Percentiles rank a stretch among this genome's conserved stretches.
Conservation (phyloP, 805 yeast species). For the Metschnikowia orientalis region DNA sequence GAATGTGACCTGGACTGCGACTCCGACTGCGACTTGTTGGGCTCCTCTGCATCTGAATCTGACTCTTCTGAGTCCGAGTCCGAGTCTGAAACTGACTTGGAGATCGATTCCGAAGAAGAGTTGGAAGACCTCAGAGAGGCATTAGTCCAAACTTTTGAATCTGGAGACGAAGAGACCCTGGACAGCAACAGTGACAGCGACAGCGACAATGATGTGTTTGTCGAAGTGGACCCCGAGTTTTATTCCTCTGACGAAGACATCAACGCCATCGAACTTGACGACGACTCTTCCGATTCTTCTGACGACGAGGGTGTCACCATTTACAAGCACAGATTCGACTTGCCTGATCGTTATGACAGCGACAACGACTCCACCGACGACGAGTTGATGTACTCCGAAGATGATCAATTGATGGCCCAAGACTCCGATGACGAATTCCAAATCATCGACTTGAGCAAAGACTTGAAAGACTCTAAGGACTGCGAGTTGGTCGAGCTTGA, state of each 20-base stretch:
- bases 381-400: conserved; percentile 31
- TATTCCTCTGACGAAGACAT: conserved; percentile 22
- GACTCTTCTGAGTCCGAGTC: conserved; percentile 7
- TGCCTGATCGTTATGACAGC: conserved; percentile 31
- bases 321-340: conserved; percentile 38
- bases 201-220: conserved; percentile 17
- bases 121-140: conserved; percentile 19
- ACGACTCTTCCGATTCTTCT: conserved; percentile 25
- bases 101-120: conserved; percentile 24
- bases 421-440: conserved; percentile 21
- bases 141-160: conserved; percentile 15
- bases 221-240: conserved; percentile 31
- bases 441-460: conserved; percentile 38
- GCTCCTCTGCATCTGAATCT: conserved; percentile 8
- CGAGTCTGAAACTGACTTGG: conserved; percentile 18
- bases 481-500: conserved; percentile 39
- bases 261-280: conserved; percentile 18
- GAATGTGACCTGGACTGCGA: conserved; percentile 9
- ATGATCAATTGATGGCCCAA: conserved; percentile 17
- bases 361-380: conserved; percentile 38
- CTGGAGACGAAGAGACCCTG: conserved; percentile 20
- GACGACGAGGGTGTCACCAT: conserved; percentile 42
- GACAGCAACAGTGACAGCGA: conserved; percentile 11
- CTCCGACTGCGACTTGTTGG: conserved; percentile 5
- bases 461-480: conserved; percentile 40